Conservation (phyloP, 345 rosid genomes). For the Hypericum perforatum region DNA sequence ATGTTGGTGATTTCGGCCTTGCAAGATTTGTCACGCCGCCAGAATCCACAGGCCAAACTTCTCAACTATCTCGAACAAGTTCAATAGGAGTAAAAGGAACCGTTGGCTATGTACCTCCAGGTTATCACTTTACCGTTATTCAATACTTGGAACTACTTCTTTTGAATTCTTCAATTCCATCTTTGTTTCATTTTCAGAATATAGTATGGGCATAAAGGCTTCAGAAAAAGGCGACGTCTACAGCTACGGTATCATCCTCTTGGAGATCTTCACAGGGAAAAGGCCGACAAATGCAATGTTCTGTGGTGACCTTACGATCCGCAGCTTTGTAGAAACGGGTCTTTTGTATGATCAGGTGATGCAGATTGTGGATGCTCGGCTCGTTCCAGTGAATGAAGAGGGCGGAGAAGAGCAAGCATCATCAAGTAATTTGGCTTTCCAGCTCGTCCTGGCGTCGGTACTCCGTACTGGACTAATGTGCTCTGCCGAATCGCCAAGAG, state of each 20-base stretch:
- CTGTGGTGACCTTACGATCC: not conserved
- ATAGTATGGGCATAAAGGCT: not conserved
- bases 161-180: too few species aligned
- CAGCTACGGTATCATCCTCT: not conserved
- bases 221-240: not conserved
- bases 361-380: too few species aligned
- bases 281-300: conserved; percentile 3
- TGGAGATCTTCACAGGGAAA: conserved; percentile 7
- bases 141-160: too few species aligned
- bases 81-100: conserved; percentile 34
- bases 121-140: conserved; percentile 6
- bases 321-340: not conserved
- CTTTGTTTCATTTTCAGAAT: not conserved
- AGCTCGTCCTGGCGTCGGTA: too few species aligned
- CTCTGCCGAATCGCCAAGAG: too few species aligned
- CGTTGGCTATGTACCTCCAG: conserved; percentile 34
- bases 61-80: conserved; percentile 19
- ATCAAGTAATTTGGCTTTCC: too few species aligned
- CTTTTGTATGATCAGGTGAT: too few species aligned
- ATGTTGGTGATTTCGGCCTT: conserved; percentile 16
- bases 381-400: too few species aligned
- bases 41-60: not conserved
- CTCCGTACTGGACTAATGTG: too few species aligned
- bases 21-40: conserved; percentile 11
- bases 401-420: too few species aligned